Evolutionary conservation across 176 grass and related monocot species (phyloP).

Genomic region (Aechmea fasciata): DNA sequence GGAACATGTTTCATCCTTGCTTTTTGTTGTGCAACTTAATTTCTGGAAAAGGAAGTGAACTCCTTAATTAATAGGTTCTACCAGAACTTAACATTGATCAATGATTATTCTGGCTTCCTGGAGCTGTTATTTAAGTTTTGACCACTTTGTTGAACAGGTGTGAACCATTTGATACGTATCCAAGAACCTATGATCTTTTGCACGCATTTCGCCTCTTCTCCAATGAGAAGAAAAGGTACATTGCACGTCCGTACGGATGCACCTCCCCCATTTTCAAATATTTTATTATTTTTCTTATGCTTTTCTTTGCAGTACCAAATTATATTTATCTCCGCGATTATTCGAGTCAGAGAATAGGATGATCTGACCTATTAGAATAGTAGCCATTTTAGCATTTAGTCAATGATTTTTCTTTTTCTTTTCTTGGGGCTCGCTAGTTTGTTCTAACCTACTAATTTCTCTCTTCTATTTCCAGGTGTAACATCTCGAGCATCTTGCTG

Average conservation of each 20-base stretch:
- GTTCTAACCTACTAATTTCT: neutral
- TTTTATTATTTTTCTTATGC: neutral
- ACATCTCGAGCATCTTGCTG: conserved; percentile 66
- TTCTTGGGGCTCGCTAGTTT: neutral
- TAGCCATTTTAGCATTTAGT: no score
- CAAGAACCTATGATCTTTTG: conserved; percentile 85
- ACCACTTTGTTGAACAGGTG: conserved; percentile 38
- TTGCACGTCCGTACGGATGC: neutral
- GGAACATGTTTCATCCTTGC: neutral
- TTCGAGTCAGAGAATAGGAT: no score
- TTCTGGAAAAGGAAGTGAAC: neutral
- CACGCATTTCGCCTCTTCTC: conserved; percentile 84
- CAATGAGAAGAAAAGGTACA: conserved; percentile 66
- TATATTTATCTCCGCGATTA: no score
- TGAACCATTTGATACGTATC: conserved; percentile 94
- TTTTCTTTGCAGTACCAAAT: no score
- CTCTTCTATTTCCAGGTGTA: conserved; percentile 43
- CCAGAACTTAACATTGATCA: no score
- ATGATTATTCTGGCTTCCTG: no score
- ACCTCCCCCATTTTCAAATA: neutral
- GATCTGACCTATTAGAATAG: no score
- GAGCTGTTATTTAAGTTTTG: no score
- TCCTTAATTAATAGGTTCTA: no score
- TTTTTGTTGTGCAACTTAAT: neutral
- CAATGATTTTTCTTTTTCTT: no score